Conservation (phyloP, 2,329 filamentous ascomycete genomes). For the Colletotrichum neosansevieriae region DNA sequence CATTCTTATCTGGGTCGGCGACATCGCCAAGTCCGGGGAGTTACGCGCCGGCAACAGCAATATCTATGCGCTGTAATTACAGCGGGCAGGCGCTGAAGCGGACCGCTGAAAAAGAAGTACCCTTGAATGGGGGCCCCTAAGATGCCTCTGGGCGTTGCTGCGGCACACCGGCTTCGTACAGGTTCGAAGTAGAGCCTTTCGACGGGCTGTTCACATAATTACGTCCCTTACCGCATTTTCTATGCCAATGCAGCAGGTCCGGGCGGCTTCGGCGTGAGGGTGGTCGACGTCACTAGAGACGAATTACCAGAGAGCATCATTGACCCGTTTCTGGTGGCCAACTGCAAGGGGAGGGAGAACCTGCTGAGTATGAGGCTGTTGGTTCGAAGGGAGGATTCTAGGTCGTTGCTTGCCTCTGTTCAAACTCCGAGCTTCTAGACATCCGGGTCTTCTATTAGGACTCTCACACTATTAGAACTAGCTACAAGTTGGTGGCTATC, state of each 20-base stretch:
- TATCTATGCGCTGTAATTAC: too few species aligned
- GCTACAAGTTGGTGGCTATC: too few species aligned
- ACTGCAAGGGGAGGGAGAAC: conserved; percentile 4
- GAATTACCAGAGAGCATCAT: background rate
- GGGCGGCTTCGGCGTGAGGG: background rate
- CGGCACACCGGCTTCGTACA: background rate
- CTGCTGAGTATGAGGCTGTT: background rate
- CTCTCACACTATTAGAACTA: too few species aligned
- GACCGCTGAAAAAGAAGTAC: too few species aligned
- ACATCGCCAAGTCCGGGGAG: background rate
- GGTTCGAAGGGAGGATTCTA: too few species aligned
- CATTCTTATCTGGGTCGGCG: conserved; percentile 4
- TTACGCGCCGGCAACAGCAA: conserved; percentile 5
- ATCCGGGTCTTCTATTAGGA: too few species aligned
- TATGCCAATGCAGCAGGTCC: background rate
- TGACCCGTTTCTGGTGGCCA: background rate
- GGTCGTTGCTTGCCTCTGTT: too few species aligned
- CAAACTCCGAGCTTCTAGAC: too few species aligned
- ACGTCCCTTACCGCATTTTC: conserved; percentile 12
- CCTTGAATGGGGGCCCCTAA: too few species aligned
- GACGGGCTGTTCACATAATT: background rate
- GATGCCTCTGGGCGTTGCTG: background rate
- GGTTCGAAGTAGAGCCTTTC: background rate
- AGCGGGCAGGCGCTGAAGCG: too few species aligned
- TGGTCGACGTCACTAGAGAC: background rate